Percentiles rank a stretch among this genome's conserved stretches.
These are phyloP conservation scores for Fusarium xyrophilum DNA, from an alignment of 2,329 filamentous ascomycete species.

Conservation along the genomic window DNA sequence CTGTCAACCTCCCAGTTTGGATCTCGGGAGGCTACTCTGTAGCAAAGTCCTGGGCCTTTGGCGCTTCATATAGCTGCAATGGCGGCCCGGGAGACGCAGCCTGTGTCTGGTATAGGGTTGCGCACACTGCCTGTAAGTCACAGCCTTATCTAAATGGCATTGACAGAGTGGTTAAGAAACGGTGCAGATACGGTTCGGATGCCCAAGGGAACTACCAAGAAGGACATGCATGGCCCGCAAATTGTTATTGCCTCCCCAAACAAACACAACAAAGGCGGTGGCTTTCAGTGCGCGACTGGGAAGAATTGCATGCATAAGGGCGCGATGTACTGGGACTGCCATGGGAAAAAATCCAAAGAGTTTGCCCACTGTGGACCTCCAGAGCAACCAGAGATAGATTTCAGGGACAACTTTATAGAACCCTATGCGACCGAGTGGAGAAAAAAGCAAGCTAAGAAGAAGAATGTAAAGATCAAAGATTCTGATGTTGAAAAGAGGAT, in stretches of 20 bases:
- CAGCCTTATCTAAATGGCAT: neutral
- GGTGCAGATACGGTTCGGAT: neutral
- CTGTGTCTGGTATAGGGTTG: neutral
- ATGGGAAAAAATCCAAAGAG: neutral
- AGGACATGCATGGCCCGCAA: neutral
- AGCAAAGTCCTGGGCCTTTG: neutral
- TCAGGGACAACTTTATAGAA: neutral
- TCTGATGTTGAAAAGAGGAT: neutral
- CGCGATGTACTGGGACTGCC: neutral
- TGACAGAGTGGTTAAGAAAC: neutral
- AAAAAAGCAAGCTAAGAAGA: neutral
- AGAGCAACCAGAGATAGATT: neutral
- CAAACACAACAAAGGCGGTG: neutral
- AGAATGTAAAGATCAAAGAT: neutral
- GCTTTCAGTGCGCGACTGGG: neutral
- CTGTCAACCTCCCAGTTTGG: neutral
- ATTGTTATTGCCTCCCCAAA: neutral
- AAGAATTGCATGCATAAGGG: neutral
- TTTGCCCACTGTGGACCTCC: neutral
- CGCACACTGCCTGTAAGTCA: neutral
- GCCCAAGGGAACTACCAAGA: neutral
- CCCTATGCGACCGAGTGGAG: neutral
- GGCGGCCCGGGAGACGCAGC: neutral
- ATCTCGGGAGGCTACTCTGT: neutral
- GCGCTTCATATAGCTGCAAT: neutral